Percentiles rank a stretch among this genome's conserved stretches.
phyloP scores from a whole-genome alignment of 2,329 filamentous ascomycete genomes.

The Curvularia hawaiiensis region DNA sequence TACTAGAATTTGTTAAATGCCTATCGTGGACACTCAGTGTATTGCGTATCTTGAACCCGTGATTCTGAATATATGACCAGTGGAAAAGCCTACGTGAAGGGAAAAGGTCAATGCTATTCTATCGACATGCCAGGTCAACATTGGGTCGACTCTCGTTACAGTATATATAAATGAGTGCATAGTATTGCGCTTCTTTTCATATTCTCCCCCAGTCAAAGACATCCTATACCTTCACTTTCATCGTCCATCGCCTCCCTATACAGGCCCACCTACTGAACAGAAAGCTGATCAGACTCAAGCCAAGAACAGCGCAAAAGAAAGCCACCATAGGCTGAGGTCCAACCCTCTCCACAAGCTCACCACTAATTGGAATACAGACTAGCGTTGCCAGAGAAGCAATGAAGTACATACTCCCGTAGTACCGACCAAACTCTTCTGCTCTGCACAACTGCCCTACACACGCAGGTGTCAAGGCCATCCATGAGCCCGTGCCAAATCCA shows the following conservation, averaged over 20 bases:
- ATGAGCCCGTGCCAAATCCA: conserved; percentile 55
- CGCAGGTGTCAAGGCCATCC: conserved; percentile 53
- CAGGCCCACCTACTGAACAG: conserved; percentile 45
- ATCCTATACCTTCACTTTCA: conserved; percentile 30
- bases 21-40: too few relatives aligned
- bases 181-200: not conserved
- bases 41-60: conserved; percentile 32
- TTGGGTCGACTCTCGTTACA: not conserved
- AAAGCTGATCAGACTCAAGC: conserved; percentile 38
- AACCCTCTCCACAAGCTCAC: conserved; percentile 42
- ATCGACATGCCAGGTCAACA: not conserved
- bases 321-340: conserved; percentile 42
- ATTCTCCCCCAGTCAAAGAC: not conserved
- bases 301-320: conserved; percentile 42
- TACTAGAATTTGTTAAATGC: not conserved
- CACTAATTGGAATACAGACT: conserved; percentile 44
- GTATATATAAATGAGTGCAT: not conserved
- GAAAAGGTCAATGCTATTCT: not conserved
- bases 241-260: conserved; percentile 39
- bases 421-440: conserved; percentile 54
- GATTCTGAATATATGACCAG: conserved; percentile 23
- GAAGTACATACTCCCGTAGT: conserved; percentile 57
- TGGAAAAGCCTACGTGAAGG: not conserved
- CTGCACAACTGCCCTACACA: conserved; percentile 56
- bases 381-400: conserved; percentile 44